phyloP scores from a whole-genome alignment of 179 eudicot species.

The Sideroxylon spinosum region DNA sequence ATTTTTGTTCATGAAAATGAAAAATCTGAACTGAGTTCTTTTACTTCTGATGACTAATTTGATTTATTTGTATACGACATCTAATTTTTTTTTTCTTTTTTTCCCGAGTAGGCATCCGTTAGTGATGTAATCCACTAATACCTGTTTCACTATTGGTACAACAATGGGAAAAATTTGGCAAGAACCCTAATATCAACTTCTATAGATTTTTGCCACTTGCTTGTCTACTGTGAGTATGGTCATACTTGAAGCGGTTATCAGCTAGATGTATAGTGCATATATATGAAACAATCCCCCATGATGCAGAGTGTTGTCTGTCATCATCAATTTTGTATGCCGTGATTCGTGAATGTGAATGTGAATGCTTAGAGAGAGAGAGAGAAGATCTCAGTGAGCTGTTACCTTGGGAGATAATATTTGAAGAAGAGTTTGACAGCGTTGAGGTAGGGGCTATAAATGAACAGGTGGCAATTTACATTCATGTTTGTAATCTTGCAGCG shows the following conservation, averaged over 20 bases:
- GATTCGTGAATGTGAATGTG: too few species aligned
- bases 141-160: neutral
- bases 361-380: too few species aligned
- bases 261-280: neutral
- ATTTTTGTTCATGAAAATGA: conserved; percentile 5
- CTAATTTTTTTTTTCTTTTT: neutral
- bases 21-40: conserved; percentile 13
- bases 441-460: too few species aligned
- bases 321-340: neutral
- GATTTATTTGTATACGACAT: conserved; percentile 15
- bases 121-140: conserved; percentile 1
- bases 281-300: neutral
- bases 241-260: neutral
- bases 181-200: neutral
- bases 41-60: conserved; percentile 4
- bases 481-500: too few species aligned
- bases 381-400: neutral
- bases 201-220: neutral
- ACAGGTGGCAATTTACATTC: too few species aligned
- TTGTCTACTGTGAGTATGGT: neutral
- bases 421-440: too few species aligned
- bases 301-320: too few species aligned
- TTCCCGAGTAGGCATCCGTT: neutral
- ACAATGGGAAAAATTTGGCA: conserved; percentile 11
- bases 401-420: too few species aligned